These are phyloP conservation scores for Arthrobotrys sinensis DNA, from an alignment of 2,329 filamentous ascomycete genomes.

Conservation along the genomic window DNA sequence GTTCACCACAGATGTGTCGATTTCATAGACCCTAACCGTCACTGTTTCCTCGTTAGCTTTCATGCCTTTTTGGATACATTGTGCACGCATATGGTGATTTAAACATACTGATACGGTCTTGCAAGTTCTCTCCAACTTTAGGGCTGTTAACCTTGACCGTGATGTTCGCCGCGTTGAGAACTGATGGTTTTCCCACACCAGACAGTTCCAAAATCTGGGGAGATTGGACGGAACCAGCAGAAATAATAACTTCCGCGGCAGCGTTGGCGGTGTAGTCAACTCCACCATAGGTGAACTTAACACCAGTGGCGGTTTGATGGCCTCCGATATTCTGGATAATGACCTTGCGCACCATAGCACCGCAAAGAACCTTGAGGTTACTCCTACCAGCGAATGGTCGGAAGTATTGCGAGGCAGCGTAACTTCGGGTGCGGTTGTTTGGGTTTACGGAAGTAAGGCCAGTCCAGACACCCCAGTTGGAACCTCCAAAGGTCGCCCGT, in stretches of 20 bases:
- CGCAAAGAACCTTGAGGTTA: conserved; percentile 71
- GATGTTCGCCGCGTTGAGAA: conserved; percentile 69
- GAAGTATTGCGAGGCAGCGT: conserved; percentile 69
- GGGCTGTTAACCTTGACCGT: conserved; percentile 68
- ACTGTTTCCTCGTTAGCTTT: conserved; percentile 65
- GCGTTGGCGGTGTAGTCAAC: conserved; percentile 61
- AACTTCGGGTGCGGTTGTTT: conserved; percentile 66
- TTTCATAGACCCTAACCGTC: conserved; percentile 69
- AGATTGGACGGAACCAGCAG: conserved; percentile 74
- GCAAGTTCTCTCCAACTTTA: conserved; percentile 71
- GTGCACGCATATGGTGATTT: not conserved
- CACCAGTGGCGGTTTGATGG: conserved; percentile 67
- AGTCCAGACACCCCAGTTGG: conserved; percentile 69
- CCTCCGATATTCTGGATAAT: conserved; percentile 66
- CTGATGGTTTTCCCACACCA: conserved; percentile 72
- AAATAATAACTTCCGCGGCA: conserved; percentile 73
- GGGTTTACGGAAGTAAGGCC: conserved; percentile 67
- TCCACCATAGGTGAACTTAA: conserved; percentile 68
- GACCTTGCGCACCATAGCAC: conserved; percentile 70
- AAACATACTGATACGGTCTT: conserved; percentile 68
- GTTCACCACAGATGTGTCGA: conserved; percentile 68
- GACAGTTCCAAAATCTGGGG: conserved; percentile 75
- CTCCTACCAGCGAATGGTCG: conserved; percentile 66
- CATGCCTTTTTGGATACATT: not conserved
- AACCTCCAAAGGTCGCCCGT: conserved; percentile 67